These are phyloP conservation scores for Cylindrotheca closterium DNA, from an alignment of 108 stramenopile species.

Conservation along the genomic window DNA sequence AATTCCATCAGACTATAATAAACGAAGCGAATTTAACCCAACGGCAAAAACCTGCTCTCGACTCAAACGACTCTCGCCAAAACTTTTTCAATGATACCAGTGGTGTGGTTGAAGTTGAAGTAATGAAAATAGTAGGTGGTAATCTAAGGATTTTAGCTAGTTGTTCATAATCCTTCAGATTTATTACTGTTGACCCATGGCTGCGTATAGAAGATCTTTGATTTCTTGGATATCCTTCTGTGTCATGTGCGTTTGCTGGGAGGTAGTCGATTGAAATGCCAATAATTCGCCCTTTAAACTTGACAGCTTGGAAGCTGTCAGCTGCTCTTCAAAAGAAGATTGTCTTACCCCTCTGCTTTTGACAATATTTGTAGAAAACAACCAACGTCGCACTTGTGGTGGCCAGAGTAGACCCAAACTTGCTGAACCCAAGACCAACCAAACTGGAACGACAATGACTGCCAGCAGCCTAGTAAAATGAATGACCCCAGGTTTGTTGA, in stretches of 20 bases:
- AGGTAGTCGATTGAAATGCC: conserved; percentile 18
- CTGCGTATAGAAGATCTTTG: conserved; percentile 26
- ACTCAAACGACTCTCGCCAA: too few species aligned
- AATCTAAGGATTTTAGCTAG: too few species aligned
- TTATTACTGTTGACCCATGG: too few species aligned
- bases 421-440: conserved; percentile 54
- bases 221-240: conserved; percentile 28
- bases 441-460: conserved; percentile 56
- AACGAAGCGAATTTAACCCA: too few species aligned
- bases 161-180: too few species aligned
- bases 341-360: background rate
- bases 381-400: conserved; percentile 60
- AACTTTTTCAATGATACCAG: too few species aligned
- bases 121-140: too few species aligned
- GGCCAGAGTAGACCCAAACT: conserved; percentile 76
- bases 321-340: background rate
- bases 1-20: too few species aligned
- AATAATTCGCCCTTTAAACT: conserved; percentile 24
- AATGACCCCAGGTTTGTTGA: conserved; percentile 8
- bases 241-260: conserved; percentile 22
- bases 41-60: too few species aligned
- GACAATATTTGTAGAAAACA: conserved; percentile 32
- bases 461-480: conserved; percentile 33
- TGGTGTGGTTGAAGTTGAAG: too few species aligned
- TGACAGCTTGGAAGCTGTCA: conserved; percentile 23